A percentile compares a stretch with the other conserved stretches of the same genome.
Conservation (phyloP, 352 stramenopile species). For the Phytophthora fragariae region DNA sequence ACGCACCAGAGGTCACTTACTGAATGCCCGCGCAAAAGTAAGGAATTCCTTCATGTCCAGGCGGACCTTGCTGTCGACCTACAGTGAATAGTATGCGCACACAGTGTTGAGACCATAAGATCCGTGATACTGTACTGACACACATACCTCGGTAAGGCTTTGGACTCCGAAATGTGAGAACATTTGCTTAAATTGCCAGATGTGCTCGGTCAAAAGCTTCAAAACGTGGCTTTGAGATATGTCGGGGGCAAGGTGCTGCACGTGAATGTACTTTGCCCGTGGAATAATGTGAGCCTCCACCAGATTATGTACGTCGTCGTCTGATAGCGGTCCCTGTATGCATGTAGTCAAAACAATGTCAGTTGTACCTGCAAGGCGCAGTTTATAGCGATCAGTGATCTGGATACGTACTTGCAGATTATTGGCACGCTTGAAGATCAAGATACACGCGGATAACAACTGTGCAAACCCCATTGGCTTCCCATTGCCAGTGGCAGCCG, state of each 20-base stretch:
- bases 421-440: constrained; percentile 52
- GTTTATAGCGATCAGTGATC: neutral
- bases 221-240: constrained; percentile 74
- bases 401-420: constrained; percentile 31
- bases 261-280: constrained; percentile 59
- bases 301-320: constrained; percentile 49
- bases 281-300: constrained; percentile 62
- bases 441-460: constrained; percentile 56
- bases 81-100: neutral
- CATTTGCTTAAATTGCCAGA: constrained; percentile 82
- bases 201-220: constrained; percentile 69
- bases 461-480: constrained; percentile 62
- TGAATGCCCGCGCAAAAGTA: constrained; percentile 72
- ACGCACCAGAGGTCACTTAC: constrained; percentile 36
- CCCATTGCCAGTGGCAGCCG: constrained; percentile 35
- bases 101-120: neutral
- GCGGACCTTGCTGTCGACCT: constrained; percentile 61
- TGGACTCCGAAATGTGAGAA: constrained; percentile 80
- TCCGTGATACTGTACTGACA: neutral
- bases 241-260: constrained; percentile 72
- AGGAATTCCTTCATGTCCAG: constrained; percentile 75
- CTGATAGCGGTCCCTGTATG: constrained; percentile 14
- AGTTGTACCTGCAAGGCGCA: neutral
- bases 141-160: constrained; percentile 58
- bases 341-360: neutral